A percentile compares a stretch with the other conserved stretches of the same genome.
These are phyloP conservation scores for Mycena rosella DNA, from an alignment of 768 basidiomycete genomes.

Conservation along the genomic window DNA sequence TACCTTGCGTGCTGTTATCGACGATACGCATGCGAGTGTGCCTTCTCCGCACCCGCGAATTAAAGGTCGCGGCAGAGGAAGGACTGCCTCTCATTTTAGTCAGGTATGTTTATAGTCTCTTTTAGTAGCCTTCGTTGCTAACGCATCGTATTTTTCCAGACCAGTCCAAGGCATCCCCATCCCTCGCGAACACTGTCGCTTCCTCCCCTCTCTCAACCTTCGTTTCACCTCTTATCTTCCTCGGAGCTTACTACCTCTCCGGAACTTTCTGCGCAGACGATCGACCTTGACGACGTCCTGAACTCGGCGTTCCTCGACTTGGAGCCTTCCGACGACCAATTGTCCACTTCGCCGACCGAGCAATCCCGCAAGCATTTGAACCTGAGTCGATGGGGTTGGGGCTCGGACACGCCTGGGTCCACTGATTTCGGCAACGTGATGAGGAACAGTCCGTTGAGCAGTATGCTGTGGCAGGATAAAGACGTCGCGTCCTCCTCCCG, in stretches of 20 bases:
- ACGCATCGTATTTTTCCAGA: slow-evolving; percentile 33
- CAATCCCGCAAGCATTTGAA: slow-evolving; percentile 56
- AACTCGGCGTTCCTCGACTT: slow-evolving; percentile 79
- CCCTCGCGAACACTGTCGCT: slow-evolving; percentile 45
- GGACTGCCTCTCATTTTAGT: slow-evolving; percentile 42
- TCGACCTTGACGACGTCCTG: slow-evolving; percentile 81
- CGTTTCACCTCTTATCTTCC: slow-evolving; percentile 50
- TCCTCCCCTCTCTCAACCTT: slow-evolving; percentile 44
- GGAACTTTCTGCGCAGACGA: slow-evolving; percentile 61
- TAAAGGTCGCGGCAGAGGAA: slow-evolving; percentile 31
- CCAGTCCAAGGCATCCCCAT: slow-evolving; percentile 46
- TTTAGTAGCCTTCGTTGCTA: slow-evolving; percentile 35
- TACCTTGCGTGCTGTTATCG: slow-evolving; percentile 59
- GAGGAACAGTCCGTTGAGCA: slow-evolving; percentile 67
- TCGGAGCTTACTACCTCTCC: slow-evolving; percentile 53
- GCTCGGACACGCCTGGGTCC: slow-evolving; percentile 50
- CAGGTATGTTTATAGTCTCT: slow-evolving; percentile 44
- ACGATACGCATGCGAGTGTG: slow-evolving; percentile 56
- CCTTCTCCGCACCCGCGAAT: slow-evolving; percentile 63
- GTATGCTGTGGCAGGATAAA: slow-evolving; percentile 67
- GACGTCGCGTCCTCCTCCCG: slow-evolving; percentile 20
- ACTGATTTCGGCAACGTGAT: slow-evolving; percentile 63
- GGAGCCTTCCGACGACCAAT: slow-evolving; percentile 56
- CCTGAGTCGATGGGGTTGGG: slow-evolving; percentile 75
- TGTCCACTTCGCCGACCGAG: slow-evolving; percentile 44